Evolutionary conservation across 371 early-diverging fungal species (phyloP), one percentile per base, ranked within the genome.

Genomic region (Syncephalastrum contaminatum): DNA sequence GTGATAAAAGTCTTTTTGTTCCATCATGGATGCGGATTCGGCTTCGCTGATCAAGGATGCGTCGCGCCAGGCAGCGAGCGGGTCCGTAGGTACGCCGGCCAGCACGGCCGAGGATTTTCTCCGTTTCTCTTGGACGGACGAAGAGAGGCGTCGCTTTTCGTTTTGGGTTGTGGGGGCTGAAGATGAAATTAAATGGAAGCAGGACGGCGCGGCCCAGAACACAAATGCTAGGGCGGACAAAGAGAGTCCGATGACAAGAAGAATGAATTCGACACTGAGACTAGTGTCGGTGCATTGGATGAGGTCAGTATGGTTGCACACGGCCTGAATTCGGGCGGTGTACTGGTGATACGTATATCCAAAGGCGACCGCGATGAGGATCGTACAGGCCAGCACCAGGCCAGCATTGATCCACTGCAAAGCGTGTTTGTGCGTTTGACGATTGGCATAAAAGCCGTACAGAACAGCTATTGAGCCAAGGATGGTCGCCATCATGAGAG

Each of bases 201-300:
- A 43, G 14, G 19, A 16, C 10, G 18, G 19, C 59, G 49, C 20
- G 53, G 51, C 43, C 20, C 59, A 49, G 16, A 52, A 18, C 57
- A 65, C 68, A 4, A 59, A 48, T 13, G 58, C 54, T 0, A 68
- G n/a, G 27, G 58, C 63, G 13, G 59, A 48, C 20, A 62, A 46
- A 4, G 41, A 57, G 14, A 70, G 41, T 14, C 71, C 65, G 8
- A 64, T 46, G 13, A 53, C 54, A 51, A 74, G 56, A 3, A 70
- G 22, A 51, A 68, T 51, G 14, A 62, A 59, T 54, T 74, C 74
- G 22, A 58, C 46, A 8, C 61, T 58, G 24, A 60, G 46, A 25
- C 46, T 36, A 30, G 64, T 54, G 12, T 45, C 43, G 43, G 58
- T 60, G 50, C 74, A 74, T 19, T 53, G 27, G 20, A 8, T 20